A percentile compares a stretch with the other conserved stretches of the same genome.
Conservation (phyloP, 768 basidiomycete genomes). For the Leccinum longicurvipes region DNA sequence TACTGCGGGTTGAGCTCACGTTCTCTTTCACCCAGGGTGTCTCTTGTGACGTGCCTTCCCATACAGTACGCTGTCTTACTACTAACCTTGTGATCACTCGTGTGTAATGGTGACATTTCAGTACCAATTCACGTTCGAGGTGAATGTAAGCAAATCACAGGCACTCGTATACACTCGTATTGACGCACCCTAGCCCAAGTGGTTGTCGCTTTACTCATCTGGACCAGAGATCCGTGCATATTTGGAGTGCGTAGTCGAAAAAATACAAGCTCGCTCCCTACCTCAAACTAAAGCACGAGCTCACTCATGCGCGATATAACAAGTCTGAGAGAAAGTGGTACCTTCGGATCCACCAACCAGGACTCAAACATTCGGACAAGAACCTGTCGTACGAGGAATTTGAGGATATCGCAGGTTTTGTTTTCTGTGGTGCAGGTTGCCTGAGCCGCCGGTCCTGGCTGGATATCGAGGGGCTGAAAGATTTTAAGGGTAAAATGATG, state of each 20-base stretch:
- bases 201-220: slow-evolving; percentile 59
- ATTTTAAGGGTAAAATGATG: slow-evolving; percentile 53
- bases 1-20: not conserved
- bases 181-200: slow-evolving; percentile 41
- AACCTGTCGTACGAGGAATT: slow-evolving; percentile 38
- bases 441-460: slow-evolving; percentile 67
- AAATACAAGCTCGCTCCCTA: slow-evolving; percentile 53
- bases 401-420: slow-evolving; percentile 52
- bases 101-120: slow-evolving; percentile 20
- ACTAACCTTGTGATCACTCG: not conserved
- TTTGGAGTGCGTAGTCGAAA: slow-evolving; percentile 49
- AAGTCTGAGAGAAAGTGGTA: slow-evolving; percentile 55
- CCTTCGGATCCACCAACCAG: slow-evolving; percentile 42
- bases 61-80: slow-evolving; percentile 38
- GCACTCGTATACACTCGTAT: not conserved
- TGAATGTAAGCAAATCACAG: slow-evolving; percentile 36
- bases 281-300: slow-evolving; percentile 54
- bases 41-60: slow-evolving; percentile 61
- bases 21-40: slow-evolving; percentile 37
- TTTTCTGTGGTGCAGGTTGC: slow-evolving; percentile 52
- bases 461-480: slow-evolving; percentile 53
- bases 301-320: slow-evolving; percentile 49
- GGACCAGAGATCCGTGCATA: slow-evolving; percentile 59
- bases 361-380: slow-evolving; percentile 8
- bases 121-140: slow-evolving; percentile 60